Conservation (phyloP, 352 stramenopile species). For the Aphanomyces stellatus region DNA sequence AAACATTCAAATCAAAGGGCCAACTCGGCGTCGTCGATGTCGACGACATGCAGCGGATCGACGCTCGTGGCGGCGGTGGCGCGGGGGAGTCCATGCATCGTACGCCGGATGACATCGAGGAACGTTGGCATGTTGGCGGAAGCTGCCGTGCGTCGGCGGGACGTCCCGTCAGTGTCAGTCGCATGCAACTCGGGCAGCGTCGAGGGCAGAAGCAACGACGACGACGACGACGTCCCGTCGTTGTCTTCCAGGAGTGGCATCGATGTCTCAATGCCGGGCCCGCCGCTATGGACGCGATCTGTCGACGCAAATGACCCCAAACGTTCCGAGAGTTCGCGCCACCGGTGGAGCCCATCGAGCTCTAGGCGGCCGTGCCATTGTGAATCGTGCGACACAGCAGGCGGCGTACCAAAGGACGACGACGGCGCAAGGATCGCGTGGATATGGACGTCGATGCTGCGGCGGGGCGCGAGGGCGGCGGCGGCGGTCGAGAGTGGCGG, state of each 20-base stretch:
- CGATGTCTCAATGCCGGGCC: constrained; percentile 2
- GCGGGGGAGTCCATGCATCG: neutral
- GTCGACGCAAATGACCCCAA: neutral
- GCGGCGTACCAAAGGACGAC: constrained; percentile 21
- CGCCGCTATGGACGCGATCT: neutral
- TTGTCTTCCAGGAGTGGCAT: constrained; percentile 1
- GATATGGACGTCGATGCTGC: constrained; percentile 82
- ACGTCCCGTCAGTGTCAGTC: neutral
- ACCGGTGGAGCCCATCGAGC: neutral
- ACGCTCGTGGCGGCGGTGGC: constrained; percentile 21
- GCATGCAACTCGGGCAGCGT: neutral
- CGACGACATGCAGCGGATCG: constrained; percentile 22
- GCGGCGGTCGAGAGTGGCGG: neutral
- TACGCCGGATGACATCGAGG: constrained; percentile 7
- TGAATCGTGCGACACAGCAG: neutral
- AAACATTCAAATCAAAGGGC: too few relatives aligned
- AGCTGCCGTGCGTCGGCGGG: too few relatives aligned
- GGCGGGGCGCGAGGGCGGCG: constrained; percentile 26
- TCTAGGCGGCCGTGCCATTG: neutral
- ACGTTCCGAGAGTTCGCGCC: constrained; percentile 9
- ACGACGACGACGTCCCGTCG: neutral
- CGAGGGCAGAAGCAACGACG: neutral
- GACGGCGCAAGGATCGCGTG: constrained; percentile 75
- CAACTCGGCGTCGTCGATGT: neutral
- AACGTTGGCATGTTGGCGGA: neutral